These are phyloP conservation scores for Termitomyces sp. DNA, from an alignment of 768 basidiomycete genomes.

Conservation along the genomic window DNA sequence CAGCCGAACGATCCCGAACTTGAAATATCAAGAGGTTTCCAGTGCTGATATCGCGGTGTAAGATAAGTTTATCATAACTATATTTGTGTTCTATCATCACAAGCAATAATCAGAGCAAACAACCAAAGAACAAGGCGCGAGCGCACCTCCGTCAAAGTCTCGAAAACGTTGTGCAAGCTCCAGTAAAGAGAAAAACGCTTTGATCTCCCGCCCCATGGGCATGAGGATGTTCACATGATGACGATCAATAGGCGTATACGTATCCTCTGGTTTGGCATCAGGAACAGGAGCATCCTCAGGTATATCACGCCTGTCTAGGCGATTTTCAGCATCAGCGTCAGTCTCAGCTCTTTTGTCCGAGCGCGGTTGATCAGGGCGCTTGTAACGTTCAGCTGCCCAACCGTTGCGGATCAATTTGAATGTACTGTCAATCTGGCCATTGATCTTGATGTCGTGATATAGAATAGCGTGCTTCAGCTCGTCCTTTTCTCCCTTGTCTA, in stretches of 20 bases:
- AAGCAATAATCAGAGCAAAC: not conserved
- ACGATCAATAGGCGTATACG: not conserved
- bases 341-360: not conserved
- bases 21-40: constrained; percentile 6
- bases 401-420: not conserved
- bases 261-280: too few relatives aligned
- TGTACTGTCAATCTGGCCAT: too few relatives aligned
- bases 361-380: not conserved
- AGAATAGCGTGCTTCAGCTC: not conserved
- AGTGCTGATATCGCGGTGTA: constrained; percentile 1
- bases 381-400: not conserved
- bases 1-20: not conserved
- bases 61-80: not conserved
- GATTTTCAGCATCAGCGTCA: not conserved
- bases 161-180: not conserved
- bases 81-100: not conserved
- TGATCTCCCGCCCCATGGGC: not conserved
- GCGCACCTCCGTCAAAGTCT: not conserved
- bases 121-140: not conserved
- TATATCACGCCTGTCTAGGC: not conserved
- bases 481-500: not conserved
- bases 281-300: too few relatives aligned
- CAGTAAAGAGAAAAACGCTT: not conserved
- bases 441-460: too few relatives aligned
- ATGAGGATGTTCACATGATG: not conserved